A percentile compares a stretch with the other conserved stretches of the same genome.
Evolutionary conservation across 2,329 filamentous ascomycete genomes (phyloP).

Genomic region (Neospermospora avenae): DNA sequence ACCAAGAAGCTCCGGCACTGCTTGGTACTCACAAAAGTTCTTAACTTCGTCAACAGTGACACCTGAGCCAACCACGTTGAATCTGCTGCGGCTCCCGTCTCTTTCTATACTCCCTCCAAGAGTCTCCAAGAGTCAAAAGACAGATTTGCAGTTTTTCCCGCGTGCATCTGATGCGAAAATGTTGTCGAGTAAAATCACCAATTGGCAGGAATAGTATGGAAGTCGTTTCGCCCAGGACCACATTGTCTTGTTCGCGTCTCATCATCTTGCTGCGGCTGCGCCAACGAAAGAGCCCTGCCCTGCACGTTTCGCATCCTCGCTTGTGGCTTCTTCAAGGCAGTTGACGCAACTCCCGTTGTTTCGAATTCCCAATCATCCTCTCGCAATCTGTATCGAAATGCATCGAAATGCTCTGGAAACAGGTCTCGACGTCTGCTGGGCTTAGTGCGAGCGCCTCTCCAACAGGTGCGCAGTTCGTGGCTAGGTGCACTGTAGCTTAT

Average conservation of each 20-base stretch:
- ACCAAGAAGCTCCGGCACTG: no score
- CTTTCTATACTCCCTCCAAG: no score
- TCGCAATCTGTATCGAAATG: not conserved
- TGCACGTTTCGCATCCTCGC: conserved; percentile 18
- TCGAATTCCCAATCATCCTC: conserved; percentile 12
- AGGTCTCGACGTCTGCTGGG: not conserved
- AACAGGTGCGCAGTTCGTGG: not conserved
- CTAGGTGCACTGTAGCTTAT: not conserved
- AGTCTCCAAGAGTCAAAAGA: no score
- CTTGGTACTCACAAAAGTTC: no score
- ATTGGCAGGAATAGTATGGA: not conserved
- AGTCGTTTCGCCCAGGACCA: conserved; percentile 11
- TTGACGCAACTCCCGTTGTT: conserved; percentile 11
- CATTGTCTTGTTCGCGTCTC: conserved; percentile 7
- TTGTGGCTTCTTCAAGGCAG: conserved; percentile 1
- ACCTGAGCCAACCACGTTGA: no score
- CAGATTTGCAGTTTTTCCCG: not conserved
- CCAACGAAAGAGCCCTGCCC: not conserved
- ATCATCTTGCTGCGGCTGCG: not conserved
- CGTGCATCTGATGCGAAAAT: not conserved
- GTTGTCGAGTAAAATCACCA: not conserved
- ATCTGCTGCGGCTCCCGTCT: no score
- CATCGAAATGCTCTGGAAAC: conserved; percentile 11
- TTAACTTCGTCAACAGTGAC: no score
- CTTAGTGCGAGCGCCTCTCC: not conserved